Percentiles rank a stretch among this genome's conserved stretches.
phyloP scores from a whole-genome alignment of 768 basidiomycete genomes.

The Macrolepiota dolichaula region DNA sequence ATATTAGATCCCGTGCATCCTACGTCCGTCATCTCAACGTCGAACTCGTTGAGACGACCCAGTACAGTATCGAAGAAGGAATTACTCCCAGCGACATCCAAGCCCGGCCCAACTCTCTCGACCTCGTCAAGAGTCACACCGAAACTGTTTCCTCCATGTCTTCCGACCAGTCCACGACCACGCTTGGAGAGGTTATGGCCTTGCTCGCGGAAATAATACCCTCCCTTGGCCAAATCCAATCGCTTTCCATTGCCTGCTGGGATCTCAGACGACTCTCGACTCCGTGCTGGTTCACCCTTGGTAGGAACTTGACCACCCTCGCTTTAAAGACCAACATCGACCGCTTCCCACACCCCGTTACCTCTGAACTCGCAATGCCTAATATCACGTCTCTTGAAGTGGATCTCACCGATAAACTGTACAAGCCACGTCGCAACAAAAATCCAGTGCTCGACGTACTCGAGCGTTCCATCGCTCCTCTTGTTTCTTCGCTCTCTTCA shows the following conservation, averaged over 20 bases:
- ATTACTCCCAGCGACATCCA: not conserved
- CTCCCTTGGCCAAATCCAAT: constrained; percentile 9
- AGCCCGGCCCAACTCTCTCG: not conserved
- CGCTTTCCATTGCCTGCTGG: constrained; percentile 40
- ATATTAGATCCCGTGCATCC: constrained; percentile 11
- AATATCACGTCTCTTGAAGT: constrained; percentile 32
- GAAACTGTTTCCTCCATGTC: not conserved
- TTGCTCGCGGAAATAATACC: constrained; percentile 25
- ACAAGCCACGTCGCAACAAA: constrained; percentile 11
- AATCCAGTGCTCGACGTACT: constrained; percentile 24
- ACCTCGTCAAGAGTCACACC: not conserved
- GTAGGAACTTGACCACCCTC: constrained; percentile 28
- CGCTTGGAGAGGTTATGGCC: not conserved
- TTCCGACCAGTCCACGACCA: not conserved
- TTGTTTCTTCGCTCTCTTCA: constrained; percentile 32
- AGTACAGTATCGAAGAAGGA: not conserved
- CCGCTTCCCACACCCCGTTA: constrained; percentile 29
- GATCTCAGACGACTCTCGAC: constrained; percentile 29
- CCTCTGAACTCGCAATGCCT: constrained; percentile 27
- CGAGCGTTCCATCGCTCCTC: constrained; percentile 32
- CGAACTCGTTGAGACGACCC: not conserved
- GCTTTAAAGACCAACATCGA: constrained; percentile 36
- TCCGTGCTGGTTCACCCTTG: constrained; percentile 39
- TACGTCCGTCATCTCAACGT: not conserved
- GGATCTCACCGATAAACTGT: constrained; percentile 35